Conservation (phyloP, 768 basidiomycete genomes). For the Gloeostereum incarnatum region DNA sequence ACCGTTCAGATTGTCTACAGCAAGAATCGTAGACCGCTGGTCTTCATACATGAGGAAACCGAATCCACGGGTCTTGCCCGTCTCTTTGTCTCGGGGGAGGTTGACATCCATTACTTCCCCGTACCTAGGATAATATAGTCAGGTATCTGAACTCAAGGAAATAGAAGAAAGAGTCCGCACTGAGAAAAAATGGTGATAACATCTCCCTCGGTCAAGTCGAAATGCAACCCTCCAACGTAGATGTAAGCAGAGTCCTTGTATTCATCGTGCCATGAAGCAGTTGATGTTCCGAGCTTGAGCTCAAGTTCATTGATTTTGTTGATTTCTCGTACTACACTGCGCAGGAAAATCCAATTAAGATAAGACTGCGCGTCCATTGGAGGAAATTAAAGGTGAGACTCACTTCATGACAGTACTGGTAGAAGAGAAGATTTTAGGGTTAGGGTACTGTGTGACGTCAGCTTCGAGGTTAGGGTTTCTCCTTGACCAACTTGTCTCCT, state of each 20-base stretch:
- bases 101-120: slow-evolving; percentile 97
- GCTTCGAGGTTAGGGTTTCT: too few species aligned
- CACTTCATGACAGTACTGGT: slow-evolving; percentile 55
- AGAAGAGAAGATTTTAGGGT: slow-evolving; percentile 1
- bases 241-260: slow-evolving; percentile 98
- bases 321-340: slow-evolving; percentile 91
- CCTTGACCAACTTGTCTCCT: too few species aligned
- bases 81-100: slow-evolving; percentile 88
- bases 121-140: slow-evolving; percentile 45
- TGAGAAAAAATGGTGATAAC: slow-evolving; percentile 97
- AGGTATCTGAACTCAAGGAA: not conserved
- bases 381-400: slow-evolving; percentile 15
- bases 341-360: slow-evolving; percentile 1
- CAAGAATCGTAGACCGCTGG: slow-evolving; percentile 90
- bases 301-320: slow-evolving; percentile 89
- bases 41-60: slow-evolving; percentile 99
- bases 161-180: slow-evolving; percentile 39
- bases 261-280: slow-evolving; percentile 91
- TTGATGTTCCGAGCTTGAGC: slow-evolving; percentile 63
- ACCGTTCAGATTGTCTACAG: slow-evolving; percentile 98
- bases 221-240: slow-evolving; percentile 82
- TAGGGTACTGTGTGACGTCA: not conserved
- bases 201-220: slow-evolving; percentile 93
- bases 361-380: not conserved
- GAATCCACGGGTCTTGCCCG: slow-evolving; percentile 87